Conservation (phyloP, 495 filamentous ascomycete genomes). For the Neurospora sp. region DNA sequence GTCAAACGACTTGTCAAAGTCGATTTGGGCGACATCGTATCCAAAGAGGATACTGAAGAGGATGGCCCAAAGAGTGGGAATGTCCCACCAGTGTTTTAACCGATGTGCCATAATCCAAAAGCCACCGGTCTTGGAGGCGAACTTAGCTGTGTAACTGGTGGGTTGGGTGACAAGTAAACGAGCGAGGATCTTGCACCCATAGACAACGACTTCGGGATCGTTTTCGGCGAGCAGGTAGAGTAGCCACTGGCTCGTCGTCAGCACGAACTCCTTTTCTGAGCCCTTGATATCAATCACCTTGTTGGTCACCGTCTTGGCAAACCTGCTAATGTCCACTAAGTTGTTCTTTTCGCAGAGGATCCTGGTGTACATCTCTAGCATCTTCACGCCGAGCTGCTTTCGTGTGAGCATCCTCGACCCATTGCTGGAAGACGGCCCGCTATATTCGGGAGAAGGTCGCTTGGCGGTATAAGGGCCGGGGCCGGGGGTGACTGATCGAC, state of each 20-base stretch:
- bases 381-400: conserved; percentile 58
- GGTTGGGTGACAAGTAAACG: conserved; percentile 79
- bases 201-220: conserved; percentile 70
- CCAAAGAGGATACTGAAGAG: conserved; percentile 87
- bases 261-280: conserved; percentile 17
- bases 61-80: conserved; percentile 75
- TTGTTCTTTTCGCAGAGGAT: conserved; percentile 68
- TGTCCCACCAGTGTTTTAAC: conserved; percentile 81
- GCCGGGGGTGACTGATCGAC: conserved; percentile 27
- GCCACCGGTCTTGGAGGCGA: conserved; percentile 73
- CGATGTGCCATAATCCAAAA: conserved; percentile 74
- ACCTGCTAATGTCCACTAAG: conserved; percentile 62
- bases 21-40: conserved; percentile 61
- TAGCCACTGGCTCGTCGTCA: conserved; percentile 64
- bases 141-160: conserved; percentile 68
- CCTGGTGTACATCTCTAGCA: conserved; percentile 74
- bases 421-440: conserved; percentile 3
- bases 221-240: conserved; percentile 85
- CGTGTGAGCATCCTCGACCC: conserved; percentile 30
- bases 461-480: conserved; percentile 16
- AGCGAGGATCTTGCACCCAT: conserved; percentile 75
- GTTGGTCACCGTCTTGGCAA: conserved; percentile 90
- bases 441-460: conserved; percentile 24
- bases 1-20: conserved; percentile 64
- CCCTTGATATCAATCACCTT: conserved; percentile 52